Base-by-base conservation (phyloP, 1,139 yeast species). In the Pichia sp. region DNA sequence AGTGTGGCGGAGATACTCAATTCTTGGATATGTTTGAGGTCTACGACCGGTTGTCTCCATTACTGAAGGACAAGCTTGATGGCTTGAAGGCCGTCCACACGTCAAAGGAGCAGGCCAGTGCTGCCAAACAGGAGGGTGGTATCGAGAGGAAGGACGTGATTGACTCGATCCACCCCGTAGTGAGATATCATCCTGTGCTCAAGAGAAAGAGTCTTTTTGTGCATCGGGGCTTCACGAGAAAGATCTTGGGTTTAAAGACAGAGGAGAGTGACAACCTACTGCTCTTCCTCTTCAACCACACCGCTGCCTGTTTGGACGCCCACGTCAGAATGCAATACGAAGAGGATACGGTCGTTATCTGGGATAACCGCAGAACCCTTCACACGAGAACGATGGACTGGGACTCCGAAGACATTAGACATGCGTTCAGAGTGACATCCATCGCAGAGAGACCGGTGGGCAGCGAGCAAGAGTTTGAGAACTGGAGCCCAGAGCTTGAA, bases 311-410 rank as follows among this genome's bases (percentile, higher is more conserved):
- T 42, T 77, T 76, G 45, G 86, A 82, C 64, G 73, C 80, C 60
- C 83, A 82, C 55, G 73, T 81, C 31, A 75, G 88, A 57, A 80
- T 81, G 56, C 70, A 70, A 57, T 84, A 86, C 84, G 79, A 77
- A 60, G 77, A 77, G 32, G 73, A 77, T 50, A 80, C 89, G 10
- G 85, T 86, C 40, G 89, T 83, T 29, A 70, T 84, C 29, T 86
- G 90, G 88, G 90, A 85, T 64, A 85, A 85, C 71, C 76, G 90
- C 68, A 73, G 85, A 60, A 79, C 81, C 31, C 70, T 78, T 44
- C 90, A 85, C 66, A 72, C 84, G 34, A 89, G 90, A 11, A 72
- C 81, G 47, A 72, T 81, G 53, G 90, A 85, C 67, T 84, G 86
- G 84, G 64, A 62, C 40, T 77, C 75, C 51, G 74, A 75, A n/a